Evolutionary conservation across 441 rosid species (phyloP).

Genomic region (Mallotus japonicus): DNA sequence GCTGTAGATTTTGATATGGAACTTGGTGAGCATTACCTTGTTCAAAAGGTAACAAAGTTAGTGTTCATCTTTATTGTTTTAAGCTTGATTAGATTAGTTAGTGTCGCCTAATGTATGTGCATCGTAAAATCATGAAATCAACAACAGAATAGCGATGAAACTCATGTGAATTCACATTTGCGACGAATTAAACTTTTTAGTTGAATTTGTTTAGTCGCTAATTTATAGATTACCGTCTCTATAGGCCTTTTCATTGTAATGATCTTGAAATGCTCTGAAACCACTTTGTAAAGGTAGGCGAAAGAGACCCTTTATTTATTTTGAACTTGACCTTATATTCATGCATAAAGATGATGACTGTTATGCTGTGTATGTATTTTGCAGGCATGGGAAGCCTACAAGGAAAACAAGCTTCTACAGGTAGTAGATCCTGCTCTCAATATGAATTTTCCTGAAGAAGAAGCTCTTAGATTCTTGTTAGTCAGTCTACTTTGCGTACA

Average conservation of each 20-base stretch:
- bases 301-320: not conserved
- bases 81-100: not conserved
- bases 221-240: too few relatives aligned
- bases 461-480: constrained; percentile 39
- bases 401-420: constrained; percentile 20
- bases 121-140: too few relatives aligned
- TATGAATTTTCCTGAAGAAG: constrained; percentile 42
- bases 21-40: constrained; percentile 51
- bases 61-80: not conserved
- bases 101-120: not conserved
- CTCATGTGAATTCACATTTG: too few relatives aligned
- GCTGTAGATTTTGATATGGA: constrained; percentile 62
- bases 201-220: too few relatives aligned
- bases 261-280: too few relatives aligned
- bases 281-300: not conserved
- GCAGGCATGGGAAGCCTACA: constrained; percentile 58
- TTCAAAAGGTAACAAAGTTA: constrained; percentile 42
- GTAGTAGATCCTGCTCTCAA: constrained; percentile 43
- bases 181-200: too few relatives aligned
- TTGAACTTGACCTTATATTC: not conserved
- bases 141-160: too few relatives aligned
- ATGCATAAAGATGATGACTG: not conserved
- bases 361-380: not conserved
- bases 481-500: constrained; percentile 60
- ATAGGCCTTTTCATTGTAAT: too few relatives aligned